A percentile compares a stretch with the other conserved stretches of the same genome.
These are phyloP conservation scores for Debaryomyces coudertii DNA, from an alignment of 1,139 yeast species.

Conservation along the genomic window DNA sequence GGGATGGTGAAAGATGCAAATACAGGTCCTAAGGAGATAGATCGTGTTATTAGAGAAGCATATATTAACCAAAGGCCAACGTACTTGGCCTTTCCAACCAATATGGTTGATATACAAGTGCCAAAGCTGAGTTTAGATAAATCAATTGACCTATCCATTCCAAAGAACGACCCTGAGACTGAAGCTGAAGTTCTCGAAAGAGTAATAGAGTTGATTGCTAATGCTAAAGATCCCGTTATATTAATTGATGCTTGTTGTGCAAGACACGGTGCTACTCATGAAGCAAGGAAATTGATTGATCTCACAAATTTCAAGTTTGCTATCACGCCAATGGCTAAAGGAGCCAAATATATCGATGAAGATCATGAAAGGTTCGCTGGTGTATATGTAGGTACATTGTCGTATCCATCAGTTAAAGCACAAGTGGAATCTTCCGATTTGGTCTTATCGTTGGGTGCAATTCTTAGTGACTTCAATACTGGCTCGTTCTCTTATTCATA, in stretches of 20 bases:
- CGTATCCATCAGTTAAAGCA: constrained; percentile 34
- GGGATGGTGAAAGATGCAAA: constrained; percentile 33
- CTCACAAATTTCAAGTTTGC: constrained; percentile 35
- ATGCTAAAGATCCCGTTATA: constrained; percentile 36
- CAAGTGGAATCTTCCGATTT: constrained; percentile 36
- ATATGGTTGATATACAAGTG: constrained; percentile 40
- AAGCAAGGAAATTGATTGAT: constrained; percentile 35
- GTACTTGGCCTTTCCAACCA: constrained; percentile 43
- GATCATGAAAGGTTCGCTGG: constrained; percentile 33
- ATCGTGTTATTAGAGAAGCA: constrained; percentile 40
- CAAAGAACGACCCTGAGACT: constrained; percentile 31
- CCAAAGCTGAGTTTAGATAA: constrained; percentile 31
- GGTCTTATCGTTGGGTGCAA: constrained; percentile 38
- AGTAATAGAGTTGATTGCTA: constrained; percentile 29
- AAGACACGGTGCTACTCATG: constrained; percentile 36
- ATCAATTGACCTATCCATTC: constrained; percentile 35
- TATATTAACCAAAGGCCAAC: constrained; percentile 42
- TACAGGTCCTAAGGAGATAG: constrained; percentile 38
- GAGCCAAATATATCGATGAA: constrained; percentile 32
- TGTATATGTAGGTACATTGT: constrained; percentile 36
- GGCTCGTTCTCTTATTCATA: constrained; percentile 44
- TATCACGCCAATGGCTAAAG: constrained; percentile 40
- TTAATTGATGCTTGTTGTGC: constrained; percentile 42
- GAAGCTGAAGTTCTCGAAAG: constrained; percentile 37
- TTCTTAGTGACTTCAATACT: constrained; percentile 44